These are phyloP conservation scores for Citrus reticulata DNA, from an alignment of 345 rosid species.

Conservation along the genomic window DNA sequence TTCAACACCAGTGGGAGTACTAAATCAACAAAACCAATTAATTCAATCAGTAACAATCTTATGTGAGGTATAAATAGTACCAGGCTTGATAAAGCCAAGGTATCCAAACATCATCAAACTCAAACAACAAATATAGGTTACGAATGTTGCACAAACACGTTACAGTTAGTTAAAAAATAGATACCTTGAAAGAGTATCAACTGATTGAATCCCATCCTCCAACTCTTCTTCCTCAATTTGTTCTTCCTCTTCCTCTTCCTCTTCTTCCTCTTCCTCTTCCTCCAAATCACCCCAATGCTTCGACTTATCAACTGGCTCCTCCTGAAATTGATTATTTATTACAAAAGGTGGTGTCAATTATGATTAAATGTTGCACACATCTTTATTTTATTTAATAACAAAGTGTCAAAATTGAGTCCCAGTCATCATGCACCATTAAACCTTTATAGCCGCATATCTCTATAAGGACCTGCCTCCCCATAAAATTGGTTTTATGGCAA, in stretches of 20 bases:
- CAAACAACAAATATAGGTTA: neutral
- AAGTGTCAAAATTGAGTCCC: neutral
- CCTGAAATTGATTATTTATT: conserved; percentile 43
- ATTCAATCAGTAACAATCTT: neutral
- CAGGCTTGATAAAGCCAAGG: neutral
- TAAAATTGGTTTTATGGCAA: neutral
- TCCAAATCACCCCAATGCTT: conserved; percentile 99
- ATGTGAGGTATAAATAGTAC: neutral
- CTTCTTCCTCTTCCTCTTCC: conserved; percentile 87
- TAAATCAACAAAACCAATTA: conserved; percentile 21
- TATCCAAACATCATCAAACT: neutral
- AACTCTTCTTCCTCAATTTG: conserved; percentile 86
- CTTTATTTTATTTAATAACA: neutral
- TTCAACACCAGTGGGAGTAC: conserved; percentile 99
- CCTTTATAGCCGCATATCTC: neutral
- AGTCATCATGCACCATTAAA: neutral
- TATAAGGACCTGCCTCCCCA: neutral
- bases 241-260: conserved; percentile 76
- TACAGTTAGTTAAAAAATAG: neutral
- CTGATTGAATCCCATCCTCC: conserved; percentile 87
- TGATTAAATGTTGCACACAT: neutral
- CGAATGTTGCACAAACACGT: neutral
- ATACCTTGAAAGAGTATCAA: conserved; percentile 95
- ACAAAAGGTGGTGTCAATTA: neutral
- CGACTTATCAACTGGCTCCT: conserved; percentile 95